phyloP scores from a whole-genome alignment of 75 land plant species.

The Cryptomeria japonica region DNA sequence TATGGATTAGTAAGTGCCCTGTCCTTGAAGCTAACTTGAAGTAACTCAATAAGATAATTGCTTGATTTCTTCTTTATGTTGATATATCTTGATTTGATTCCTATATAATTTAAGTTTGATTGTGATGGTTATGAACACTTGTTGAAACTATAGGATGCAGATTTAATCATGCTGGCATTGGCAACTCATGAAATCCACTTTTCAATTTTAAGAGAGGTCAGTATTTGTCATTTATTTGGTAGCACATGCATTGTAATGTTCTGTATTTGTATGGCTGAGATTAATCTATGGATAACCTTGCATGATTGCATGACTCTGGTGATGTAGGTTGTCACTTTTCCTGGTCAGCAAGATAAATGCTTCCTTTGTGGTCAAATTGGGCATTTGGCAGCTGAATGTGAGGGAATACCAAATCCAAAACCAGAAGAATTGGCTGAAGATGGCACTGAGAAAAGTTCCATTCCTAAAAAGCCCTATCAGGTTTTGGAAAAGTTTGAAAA shows the following conservation, averaged over 20 bases:
- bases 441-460: constrained; percentile 16
- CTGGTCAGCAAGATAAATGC: constrained; percentile 92
- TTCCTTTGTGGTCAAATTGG: constrained; percentile 89
- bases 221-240: constrained; percentile 2
- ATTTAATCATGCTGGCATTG: constrained; percentile 93
- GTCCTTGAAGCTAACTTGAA: constrained; percentile 4
- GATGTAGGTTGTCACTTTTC: constrained; percentile 64
- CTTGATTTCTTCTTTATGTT: not conserved
- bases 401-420: constrained; percentile 34
- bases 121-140: not conserved
- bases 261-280: not conserved
- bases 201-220: constrained; percentile 92
- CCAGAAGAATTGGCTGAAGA: constrained; percentile 30
- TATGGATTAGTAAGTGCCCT: constrained; percentile 83
- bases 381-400: constrained; percentile 93
- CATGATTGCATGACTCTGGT: not conserved
- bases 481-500: constrained; percentile 16
- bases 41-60: not conserved
- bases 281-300: not conserved
- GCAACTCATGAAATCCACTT: constrained; percentile 98
- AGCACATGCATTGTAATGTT: not conserved
- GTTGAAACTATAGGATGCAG: constrained; percentile 78
- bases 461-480: constrained; percentile 44
- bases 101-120: not conserved
- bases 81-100: not conserved